Conservation (phyloP, 2,329 filamentous ascomycete genomes). For the Seiridium unicorne region DNA sequence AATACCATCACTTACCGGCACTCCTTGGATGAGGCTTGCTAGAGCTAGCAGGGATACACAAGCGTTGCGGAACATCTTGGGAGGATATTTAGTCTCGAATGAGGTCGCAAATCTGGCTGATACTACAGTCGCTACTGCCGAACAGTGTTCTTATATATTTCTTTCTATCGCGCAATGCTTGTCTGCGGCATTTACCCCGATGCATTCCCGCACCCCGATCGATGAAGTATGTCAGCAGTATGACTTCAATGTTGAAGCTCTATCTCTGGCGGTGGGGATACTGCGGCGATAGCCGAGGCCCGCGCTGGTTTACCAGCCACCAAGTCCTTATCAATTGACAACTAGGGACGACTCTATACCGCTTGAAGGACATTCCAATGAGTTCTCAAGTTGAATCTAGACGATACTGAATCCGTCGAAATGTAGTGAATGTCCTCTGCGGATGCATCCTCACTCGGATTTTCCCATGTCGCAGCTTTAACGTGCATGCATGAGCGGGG, state of each 20-base stretch:
- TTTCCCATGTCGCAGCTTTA: no score
- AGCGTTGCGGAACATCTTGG: neutral
- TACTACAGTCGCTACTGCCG: neutral
- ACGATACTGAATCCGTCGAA: no score
- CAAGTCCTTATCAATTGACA: neutral
- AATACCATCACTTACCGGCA: slow-evolving; percentile 1
- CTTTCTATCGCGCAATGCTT: neutral
- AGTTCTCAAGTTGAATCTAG: no score
- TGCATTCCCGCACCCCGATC: neutral
- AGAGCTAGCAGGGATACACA: neutral
- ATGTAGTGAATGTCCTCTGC: no score
- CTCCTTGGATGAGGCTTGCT: neutral
- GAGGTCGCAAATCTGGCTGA: neutral
- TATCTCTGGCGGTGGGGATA: neutral
- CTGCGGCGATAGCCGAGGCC: neutral
- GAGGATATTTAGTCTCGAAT: neutral
- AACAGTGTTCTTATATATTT: neutral
- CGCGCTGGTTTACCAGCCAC: neutral
- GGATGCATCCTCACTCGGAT: no score
- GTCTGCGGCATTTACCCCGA: neutral
- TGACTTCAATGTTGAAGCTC: neutral
- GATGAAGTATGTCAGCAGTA: neutral
- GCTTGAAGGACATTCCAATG: no score
- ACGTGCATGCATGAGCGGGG: no score
- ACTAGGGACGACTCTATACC: neutral